Evolutionary conservation across 1,284 basidiomycete genomes (phyloP).

Genomic region (Ustilago hordei): DNA sequence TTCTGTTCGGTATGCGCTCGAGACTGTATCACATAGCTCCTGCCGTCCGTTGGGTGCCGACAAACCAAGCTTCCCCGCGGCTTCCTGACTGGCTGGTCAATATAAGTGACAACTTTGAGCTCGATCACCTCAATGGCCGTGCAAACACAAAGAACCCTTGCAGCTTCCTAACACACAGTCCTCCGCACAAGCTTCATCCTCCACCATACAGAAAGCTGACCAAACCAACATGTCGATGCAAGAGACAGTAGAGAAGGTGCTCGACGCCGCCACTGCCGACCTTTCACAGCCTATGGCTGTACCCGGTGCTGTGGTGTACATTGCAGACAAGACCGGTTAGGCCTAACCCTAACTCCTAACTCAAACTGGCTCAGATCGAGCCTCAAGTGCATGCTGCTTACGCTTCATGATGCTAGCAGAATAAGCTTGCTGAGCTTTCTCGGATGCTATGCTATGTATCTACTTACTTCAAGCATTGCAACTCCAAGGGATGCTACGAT

Average conservation of each 20-base stretch:
- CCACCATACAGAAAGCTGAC: background rate
- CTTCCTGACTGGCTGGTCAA: background rate
- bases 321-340: constrained; percentile 45
- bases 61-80: background rate
- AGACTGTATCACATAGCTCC: background rate
- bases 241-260: constrained; percentile 35
- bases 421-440: background rate
- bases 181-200: background rate
- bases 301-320: constrained; percentile 56
- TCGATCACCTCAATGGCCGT: background rate
- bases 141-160: background rate
- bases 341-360: too few relatives aligned
- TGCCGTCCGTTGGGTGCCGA: background rate
- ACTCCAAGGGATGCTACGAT: too few relatives aligned
- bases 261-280: constrained; percentile 36
- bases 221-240: constrained; percentile 27
- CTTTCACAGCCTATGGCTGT: constrained; percentile 34
- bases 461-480: background rate
- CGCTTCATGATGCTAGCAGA: constrained; percentile 3
- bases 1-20: background rate
- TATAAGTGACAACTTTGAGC: background rate
- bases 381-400: constrained; percentile 40
- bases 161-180: background rate
- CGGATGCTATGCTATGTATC: background rate
- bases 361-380: constrained; percentile 28